Evolutionary conservation across 805 yeast genomes (phyloP).

Genomic region (Saccharomycopsis synnaedendra): DNA sequence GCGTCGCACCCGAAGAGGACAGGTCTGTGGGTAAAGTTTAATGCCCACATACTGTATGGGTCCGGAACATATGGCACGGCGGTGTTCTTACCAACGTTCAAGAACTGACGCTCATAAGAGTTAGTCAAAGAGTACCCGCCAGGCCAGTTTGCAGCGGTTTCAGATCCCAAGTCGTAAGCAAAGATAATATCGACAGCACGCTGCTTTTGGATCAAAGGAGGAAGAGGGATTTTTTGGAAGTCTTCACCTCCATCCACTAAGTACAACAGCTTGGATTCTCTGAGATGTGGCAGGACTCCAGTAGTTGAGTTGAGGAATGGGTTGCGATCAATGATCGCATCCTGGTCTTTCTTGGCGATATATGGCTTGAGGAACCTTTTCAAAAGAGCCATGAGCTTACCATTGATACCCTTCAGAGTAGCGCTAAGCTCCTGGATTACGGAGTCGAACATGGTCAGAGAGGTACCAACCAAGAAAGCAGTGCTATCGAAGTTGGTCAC

Average conservation of each 20-base stretch:
- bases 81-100: slow-evolving; percentile 27
- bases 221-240: slow-evolving; percentile 41
- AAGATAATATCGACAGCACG: slow-evolving; percentile 42
- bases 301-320: slow-evolving; percentile 43
- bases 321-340: slow-evolving; percentile 39
- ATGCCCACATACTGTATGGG: slow-evolving; percentile 31
- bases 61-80: slow-evolving; percentile 55
- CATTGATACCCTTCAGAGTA: background rate
- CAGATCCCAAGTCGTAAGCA: slow-evolving; percentile 53
- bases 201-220: slow-evolving; percentile 42
- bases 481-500: slow-evolving; percentile 65
- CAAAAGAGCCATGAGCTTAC: background rate
- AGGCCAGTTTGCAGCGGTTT: slow-evolving; percentile 45
- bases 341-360: slow-evolving; percentile 5
- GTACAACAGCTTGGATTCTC: background rate
- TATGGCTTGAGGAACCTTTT: background rate
- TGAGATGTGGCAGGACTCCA: slow-evolving; percentile 17
- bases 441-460: slow-evolving; percentile 58
- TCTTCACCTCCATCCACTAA: slow-evolving; percentile 58
- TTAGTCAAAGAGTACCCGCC: slow-evolving; percentile 47
- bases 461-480: slow-evolving; percentile 63
- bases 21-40: slow-evolving; percentile 45
- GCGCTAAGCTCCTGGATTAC: slow-evolving; percentile 43
- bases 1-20: slow-evolving; percentile 67
- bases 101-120: slow-evolving; percentile 51